Conservation (phyloP, 2,329 filamentous ascomycete genomes). For the Trichoderma sp. region DNA sequence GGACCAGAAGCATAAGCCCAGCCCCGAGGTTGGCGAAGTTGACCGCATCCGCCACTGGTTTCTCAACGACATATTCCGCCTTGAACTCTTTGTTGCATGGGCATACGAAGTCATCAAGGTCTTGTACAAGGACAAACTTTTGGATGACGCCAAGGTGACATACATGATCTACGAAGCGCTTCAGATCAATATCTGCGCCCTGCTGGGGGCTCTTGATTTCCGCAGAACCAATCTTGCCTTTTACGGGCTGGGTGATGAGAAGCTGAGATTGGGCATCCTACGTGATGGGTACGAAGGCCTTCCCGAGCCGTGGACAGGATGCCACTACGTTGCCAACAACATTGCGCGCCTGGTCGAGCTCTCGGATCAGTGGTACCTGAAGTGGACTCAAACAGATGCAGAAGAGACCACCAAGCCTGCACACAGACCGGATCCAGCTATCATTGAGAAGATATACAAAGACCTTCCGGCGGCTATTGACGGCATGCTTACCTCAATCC, state of each 20-base stretch:
- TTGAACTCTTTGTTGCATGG: constrained; percentile 78
- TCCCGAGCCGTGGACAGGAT: constrained; percentile 85
- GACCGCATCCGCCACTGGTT: constrained; percentile 88
- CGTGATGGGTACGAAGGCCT: constrained; percentile 67
- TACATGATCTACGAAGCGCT: constrained; percentile 68
- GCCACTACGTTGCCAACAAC: constrained; percentile 63
- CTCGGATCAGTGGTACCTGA: constrained; percentile 57
- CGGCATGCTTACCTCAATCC: constrained; percentile 56
- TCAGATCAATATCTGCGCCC: constrained; percentile 61
- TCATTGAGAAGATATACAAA: constrained; percentile 51
- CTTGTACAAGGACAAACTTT: constrained; percentile 63
- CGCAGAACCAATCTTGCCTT: constrained; percentile 67
- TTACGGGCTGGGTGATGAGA: constrained; percentile 73
- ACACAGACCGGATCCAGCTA: constrained; percentile 43
- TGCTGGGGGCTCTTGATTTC: constrained; percentile 66
- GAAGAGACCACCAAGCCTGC: constrained; percentile 39
- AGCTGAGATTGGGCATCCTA: constrained; percentile 66
- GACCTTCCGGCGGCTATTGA: constrained; percentile 57
- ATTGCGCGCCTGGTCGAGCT: constrained; percentile 62
- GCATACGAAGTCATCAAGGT: constrained; percentile 75
- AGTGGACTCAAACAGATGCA: constrained; percentile 47
- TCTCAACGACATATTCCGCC: constrained; percentile 69
- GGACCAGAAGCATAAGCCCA: constrained; percentile 70
- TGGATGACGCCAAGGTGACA: constrained; percentile 58
- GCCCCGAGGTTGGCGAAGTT: constrained; percentile 67